phyloP scores from a whole-genome alignment of 768 basidiomycete genomes.

The Sistotremastrum niveocremeum region DNA sequence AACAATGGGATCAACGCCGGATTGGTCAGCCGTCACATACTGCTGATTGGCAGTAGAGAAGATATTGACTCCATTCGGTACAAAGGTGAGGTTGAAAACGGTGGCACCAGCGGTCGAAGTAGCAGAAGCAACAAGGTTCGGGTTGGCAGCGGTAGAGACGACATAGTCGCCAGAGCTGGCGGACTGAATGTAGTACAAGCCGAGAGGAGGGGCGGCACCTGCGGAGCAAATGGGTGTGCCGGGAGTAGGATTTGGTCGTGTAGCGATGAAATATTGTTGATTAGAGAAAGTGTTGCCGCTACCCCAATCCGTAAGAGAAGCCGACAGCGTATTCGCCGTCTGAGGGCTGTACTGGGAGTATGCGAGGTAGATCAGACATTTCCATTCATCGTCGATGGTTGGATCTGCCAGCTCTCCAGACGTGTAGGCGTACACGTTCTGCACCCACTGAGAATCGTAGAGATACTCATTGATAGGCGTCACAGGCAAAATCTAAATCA shows the following conservation, averaged over 20 bases:
- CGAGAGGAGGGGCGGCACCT: slow-evolving; percentile 15
- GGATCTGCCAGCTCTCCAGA: slow-evolving; percentile 12
- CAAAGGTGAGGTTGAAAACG: slow-evolving; percentile 16
- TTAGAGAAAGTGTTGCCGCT: slow-evolving; percentile 20
- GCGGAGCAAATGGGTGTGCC: slow-evolving; percentile 16
- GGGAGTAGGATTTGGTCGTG: slow-evolving; percentile 15
- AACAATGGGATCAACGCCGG: slow-evolving; percentile 15
- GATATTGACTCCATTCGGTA: slow-evolving; percentile 20
- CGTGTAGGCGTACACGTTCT: slow-evolving; percentile 17
- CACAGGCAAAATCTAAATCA: slow-evolving; percentile 18
- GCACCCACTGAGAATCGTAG: slow-evolving; percentile 21
- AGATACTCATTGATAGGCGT: slow-evolving; percentile 22
- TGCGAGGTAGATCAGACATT: slow-evolving; percentile 21
- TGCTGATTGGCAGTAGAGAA: slow-evolving; percentile 12
- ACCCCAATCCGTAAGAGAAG: slow-evolving; percentile 20
- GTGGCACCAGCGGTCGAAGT: slow-evolving; percentile 11
- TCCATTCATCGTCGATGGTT: slow-evolving; percentile 21
- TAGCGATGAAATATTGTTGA: slow-evolving; percentile 20
- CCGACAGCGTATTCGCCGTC: slow-evolving; percentile 16
- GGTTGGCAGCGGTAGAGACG: slow-evolving; percentile 8
- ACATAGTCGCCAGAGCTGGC: slow-evolving; percentile 13
- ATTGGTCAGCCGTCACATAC: slow-evolving; percentile 20
- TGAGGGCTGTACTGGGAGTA: slow-evolving; percentile 17
- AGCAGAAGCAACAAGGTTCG: slow-evolving; percentile 15
- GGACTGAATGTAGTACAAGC: slow-evolving; percentile 18